Evolutionary conservation across 148 eudicot genomes (phyloP).

Genomic region (Linanthus parryae): DNA sequence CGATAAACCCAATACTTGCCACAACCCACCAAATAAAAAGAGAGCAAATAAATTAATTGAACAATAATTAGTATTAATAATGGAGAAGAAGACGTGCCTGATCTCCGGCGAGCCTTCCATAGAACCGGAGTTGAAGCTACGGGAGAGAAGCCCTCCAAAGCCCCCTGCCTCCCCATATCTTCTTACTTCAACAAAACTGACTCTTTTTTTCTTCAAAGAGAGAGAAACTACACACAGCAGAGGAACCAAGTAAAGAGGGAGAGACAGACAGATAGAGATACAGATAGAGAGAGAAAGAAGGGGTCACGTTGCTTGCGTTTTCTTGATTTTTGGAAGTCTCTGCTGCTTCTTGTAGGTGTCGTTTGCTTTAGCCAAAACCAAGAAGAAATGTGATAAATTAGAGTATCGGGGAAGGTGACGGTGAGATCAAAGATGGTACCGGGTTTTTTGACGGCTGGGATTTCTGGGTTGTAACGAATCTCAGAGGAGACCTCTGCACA

Average conservation of each 20-base stretch:
- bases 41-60: neutral
- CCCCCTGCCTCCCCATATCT: neutral
- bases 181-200: neutral
- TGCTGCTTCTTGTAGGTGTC: too few species aligned
- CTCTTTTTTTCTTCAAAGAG: too few species aligned
- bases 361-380: too few species aligned
- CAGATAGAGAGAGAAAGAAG: neutral
- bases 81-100: conserved; percentile 19
- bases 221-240: neutral
- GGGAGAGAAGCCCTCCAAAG: neutral
- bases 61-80: neutral
- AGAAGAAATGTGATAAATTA: too few species aligned
- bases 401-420: neutral
- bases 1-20: neutral
- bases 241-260: neutral
- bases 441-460: conserved; percentile 2
- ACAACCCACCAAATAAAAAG: neutral
- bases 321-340: too few species aligned
- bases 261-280: neutral
- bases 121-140: conserved; percentile 20
- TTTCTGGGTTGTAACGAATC: too few species aligned
- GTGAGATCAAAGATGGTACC: neutral
- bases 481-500: too few species aligned
- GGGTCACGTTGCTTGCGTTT: neutral
- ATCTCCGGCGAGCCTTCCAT: conserved; percentile 66